Percentiles rank a stretch among this genome's conserved stretches.
Conservation (phyloP, 192 early-diverging fungal species). For the Coemansia sp. region DNA sequence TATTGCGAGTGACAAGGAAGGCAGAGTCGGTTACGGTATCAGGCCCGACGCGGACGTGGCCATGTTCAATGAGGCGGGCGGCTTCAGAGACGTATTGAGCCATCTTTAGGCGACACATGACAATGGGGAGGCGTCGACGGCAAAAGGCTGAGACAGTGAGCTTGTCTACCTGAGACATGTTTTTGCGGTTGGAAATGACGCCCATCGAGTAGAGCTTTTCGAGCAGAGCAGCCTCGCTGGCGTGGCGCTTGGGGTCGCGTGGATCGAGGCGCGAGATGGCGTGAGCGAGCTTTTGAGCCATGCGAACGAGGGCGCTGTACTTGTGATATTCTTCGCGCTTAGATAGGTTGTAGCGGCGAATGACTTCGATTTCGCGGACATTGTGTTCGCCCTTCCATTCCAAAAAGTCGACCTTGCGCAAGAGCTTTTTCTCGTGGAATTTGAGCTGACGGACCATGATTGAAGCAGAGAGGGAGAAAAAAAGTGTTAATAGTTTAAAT, state of each 20-base stretch:
- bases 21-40: constrained; percentile 89
- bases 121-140: constrained; percentile 80
- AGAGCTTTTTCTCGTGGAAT: constrained; percentile 92
- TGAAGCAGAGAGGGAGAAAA: neutral
- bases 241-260: constrained; percentile 73
- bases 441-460: constrained; percentile 73
- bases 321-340: constrained; percentile 78
- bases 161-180: constrained; percentile 75
- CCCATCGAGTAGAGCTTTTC: constrained; percentile 89
- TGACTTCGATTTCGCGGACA: constrained; percentile 79
- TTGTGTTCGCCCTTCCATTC: constrained; percentile 85
- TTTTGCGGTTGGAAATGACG: constrained; percentile 72
- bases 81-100: constrained; percentile 90
- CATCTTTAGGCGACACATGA: constrained; percentile 96
- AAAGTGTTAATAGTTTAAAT: neutral
- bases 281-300: constrained; percentile 80
- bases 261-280: constrained; percentile 82
- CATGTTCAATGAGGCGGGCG: constrained; percentile 89
- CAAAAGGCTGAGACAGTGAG: constrained; percentile 88
- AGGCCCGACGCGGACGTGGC: constrained; percentile 92
- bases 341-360: constrained; percentile 85
- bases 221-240: constrained; percentile 75
- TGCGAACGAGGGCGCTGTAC: constrained; percentile 82
- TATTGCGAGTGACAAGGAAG: constrained; percentile 78
- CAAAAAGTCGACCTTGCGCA: constrained; percentile 94